Evolutionary conservation across 352 stramenopile genomes (phyloP).

Genomic region (Pythium diclinum): DNA sequence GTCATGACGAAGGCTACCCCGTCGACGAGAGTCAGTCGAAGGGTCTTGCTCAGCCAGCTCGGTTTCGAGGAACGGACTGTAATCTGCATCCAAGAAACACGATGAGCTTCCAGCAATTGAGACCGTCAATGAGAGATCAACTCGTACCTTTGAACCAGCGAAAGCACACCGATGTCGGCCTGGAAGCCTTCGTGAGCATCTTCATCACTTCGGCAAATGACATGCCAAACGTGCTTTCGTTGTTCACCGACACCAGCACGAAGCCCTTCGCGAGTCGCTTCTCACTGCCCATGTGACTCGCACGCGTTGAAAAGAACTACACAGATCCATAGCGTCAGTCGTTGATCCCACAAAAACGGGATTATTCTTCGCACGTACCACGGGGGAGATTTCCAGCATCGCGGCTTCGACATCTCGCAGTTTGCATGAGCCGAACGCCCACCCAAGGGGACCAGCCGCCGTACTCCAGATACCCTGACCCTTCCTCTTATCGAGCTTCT

Average conservation of each 20-base stretch:
- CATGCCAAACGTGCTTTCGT: slow-evolving; percentile 69
- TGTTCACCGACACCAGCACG: slow-evolving; percentile 73
- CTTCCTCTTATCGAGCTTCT: slow-evolving; percentile 39
- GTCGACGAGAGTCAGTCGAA: slow-evolving; percentile 7
- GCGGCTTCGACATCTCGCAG: slow-evolving; percentile 59
- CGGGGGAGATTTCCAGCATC: slow-evolving; percentile 59
- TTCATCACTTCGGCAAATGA: slow-evolving; percentile 52
- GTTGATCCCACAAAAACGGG: slow-evolving; percentile 1
- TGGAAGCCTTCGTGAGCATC: slow-evolving; percentile 49
- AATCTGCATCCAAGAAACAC: slow-evolving; percentile 33
- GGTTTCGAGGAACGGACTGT: slow-evolving; percentile 71
- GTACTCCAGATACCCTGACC: slow-evolving; percentile 69
- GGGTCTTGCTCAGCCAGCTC: slow-evolving; percentile 40
- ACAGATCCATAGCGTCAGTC: slow-evolving; percentile 4
- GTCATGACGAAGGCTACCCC: slow-evolving; percentile 24
- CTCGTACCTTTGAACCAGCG: slow-evolving; percentile 64
- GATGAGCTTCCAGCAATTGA: neutral
- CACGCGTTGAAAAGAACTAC: slow-evolving; percentile 57
- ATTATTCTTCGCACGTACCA: slow-evolving; percentile 23
- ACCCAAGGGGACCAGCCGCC: slow-evolving; percentile 45
- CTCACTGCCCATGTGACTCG: slow-evolving; percentile 38
- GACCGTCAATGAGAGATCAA: neutral
- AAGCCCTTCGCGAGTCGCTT: slow-evolving; percentile 69
- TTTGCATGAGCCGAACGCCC: slow-evolving; percentile 55
- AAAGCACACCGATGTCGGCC: slow-evolving; percentile 70